Evolutionary conservation across 2,329 filamentous ascomycete genomes (phyloP).

Genomic region (Bipolaris oryzae): DNA sequence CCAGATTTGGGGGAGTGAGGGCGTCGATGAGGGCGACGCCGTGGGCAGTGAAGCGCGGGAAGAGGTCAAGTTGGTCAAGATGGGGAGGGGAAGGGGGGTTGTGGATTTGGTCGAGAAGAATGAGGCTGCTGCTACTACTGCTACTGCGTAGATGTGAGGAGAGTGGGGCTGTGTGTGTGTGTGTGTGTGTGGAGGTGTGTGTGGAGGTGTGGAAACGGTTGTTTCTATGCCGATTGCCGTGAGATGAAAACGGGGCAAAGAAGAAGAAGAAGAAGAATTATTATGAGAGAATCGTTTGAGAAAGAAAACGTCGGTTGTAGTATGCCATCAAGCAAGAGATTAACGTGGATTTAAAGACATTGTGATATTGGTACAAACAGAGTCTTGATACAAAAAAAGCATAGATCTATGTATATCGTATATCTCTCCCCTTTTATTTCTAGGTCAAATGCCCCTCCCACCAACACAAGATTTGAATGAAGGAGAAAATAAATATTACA

Average conservation of each 20-base stretch:
- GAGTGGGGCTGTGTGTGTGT: no score
- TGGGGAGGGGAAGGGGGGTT: slow-evolving; percentile 80
- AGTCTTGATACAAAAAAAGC: not conserved
- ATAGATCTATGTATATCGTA: not conserved
- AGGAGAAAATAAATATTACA: not conserved
- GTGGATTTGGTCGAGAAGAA: slow-evolving; percentile 77
- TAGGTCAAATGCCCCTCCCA: not conserved
- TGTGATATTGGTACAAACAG: no score
- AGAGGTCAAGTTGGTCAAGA: slow-evolving; percentile 70
- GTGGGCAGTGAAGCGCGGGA: slow-evolving; percentile 40
- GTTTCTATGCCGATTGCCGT: no score
- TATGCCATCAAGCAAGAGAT: no score
- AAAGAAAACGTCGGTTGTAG: not conserved
- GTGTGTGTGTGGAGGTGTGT: no score
- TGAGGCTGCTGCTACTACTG: slow-evolving; percentile 50
- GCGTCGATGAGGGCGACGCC: slow-evolving; percentile 42
- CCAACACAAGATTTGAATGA: not conserved
- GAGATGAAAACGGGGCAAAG: not conserved
- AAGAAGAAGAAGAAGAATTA: not conserved
- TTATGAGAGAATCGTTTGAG: not conserved
- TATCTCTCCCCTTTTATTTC: not conserved
- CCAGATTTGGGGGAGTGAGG: slow-evolving; percentile 43
- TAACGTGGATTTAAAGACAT: not conserved
- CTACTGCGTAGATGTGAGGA: not conserved
- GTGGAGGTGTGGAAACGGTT: no score